Base-by-base conservation (phyloP, 1,284 basidiomycete species). In the Polyporus tsugae region DNA sequence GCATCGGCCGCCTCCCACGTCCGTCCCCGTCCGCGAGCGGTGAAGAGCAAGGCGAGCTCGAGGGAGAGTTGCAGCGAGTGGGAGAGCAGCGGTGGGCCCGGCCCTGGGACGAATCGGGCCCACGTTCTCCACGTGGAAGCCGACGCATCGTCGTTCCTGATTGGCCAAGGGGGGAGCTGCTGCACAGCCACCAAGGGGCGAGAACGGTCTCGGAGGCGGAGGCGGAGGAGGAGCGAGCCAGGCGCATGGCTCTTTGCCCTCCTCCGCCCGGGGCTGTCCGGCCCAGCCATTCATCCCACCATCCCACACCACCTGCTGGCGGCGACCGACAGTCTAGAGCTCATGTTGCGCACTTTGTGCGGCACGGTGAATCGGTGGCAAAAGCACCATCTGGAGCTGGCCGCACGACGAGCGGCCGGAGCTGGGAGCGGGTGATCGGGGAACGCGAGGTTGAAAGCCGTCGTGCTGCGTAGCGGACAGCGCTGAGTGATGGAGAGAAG, bases 101-200 rank as follows among this genome's bases (percentile, higher is more conserved):
- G 36, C 29, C 19, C 19, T n/a, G 35, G 36, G 4, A 7, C 42
- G 41, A 17, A 35, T 10, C 41, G 9, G 36, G 33, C n/a, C 59
- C 67, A 71, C 64, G 64, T 66, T 25, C 46, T 17, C 33, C 61
- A 60, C 58, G 58, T 60, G 68, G n/a, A 6, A 10, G 11, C 9
- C 19, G 19, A 7, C 9, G 53, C n/a, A 22, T 33, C 36, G n/a
- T 22, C 29, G 41, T 33, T 39, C 11, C 57, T 52, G 63, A 72
- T 72, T 70, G 70, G 68, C 70, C 52, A 60, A n/a, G n/a, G 62
- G 29, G 29, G 55, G 13, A 53, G n/a, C 4, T 19, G 59, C 9
- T 57, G 46, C 69, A 72, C 71, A 61, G 71, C 71, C 71, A 72
- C 71, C 41, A 13, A 64, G 67, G 71, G 71, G 65, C 68, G 68